Evolutionary conservation across 2,329 filamentous ascomycete species (phyloP).

Genomic region (Ophiostoma pallidulum): DNA sequence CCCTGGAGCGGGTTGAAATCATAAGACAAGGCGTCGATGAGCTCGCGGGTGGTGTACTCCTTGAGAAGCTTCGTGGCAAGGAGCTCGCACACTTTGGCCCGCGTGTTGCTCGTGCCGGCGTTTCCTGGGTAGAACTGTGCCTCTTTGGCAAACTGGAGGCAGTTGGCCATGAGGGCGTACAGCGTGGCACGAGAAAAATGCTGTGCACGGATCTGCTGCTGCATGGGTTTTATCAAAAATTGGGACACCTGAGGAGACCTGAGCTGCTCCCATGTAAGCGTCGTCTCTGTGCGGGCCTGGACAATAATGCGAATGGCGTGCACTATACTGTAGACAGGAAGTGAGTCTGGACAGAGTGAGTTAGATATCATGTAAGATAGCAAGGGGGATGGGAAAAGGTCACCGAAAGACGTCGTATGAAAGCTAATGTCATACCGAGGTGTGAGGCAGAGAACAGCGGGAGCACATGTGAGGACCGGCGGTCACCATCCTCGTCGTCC

Average conservation of each 20-base stretch:
- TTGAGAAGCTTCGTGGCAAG: constrained; percentile 81
- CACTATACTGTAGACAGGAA: constrained; percentile 84
- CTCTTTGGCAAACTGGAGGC: constrained; percentile 86
- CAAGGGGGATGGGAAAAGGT: too few species aligned
- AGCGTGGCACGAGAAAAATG: constrained; percentile 81
- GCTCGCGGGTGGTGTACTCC: constrained; percentile 78
- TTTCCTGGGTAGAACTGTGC: constrained; percentile 73
- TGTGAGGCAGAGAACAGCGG: constrained; percentile 74
- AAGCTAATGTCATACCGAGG: constrained; percentile 49
- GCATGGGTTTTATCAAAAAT: constrained; percentile 91
- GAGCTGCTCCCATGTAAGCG: constrained; percentile 87
- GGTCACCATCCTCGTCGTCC: constrained; percentile 26
- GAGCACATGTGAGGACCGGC: constrained; percentile 34
- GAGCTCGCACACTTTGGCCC: constrained; percentile 82
- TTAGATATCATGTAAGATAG: background rate
- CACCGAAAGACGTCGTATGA: too few species aligned
- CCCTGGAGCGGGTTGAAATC: constrained; percentile 92
- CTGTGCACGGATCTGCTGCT: constrained; percentile 72
- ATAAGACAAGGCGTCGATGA: constrained; percentile 90
- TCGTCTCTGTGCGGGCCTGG: constrained; percentile 78
- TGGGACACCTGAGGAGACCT: constrained; percentile 93
- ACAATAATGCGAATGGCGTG: constrained; percentile 83
- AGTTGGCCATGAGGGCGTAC: constrained; percentile 88
- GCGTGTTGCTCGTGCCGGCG: constrained; percentile 71
- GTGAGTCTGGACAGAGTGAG: constrained; percentile 51